Evolutionary conservation across 345 rosid genomes (phyloP).

Genomic region (Rhodamnia argentea): DNA sequence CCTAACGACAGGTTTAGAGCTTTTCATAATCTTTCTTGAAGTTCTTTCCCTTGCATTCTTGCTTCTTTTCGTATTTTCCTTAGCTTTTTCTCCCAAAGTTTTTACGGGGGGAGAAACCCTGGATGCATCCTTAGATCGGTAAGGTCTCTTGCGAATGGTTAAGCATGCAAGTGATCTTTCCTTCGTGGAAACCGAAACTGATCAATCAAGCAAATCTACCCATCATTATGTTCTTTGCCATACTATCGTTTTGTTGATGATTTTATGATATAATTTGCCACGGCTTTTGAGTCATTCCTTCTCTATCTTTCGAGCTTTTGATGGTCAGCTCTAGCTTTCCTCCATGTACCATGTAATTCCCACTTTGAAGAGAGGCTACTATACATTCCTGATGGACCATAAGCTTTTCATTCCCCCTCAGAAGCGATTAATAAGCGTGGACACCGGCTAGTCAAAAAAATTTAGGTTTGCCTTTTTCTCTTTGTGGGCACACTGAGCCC

Average conservation of each 20-base stretch:
- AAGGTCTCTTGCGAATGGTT: neutral
- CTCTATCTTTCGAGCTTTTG: neutral
- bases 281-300: neutral
- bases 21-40: neutral
- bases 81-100: neutral
- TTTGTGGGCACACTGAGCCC: too few relatives aligned
- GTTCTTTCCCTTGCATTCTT: neutral
- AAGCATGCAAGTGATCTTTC: neutral
- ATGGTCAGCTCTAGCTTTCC: neutral
- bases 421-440: neutral
- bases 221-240: neutral
- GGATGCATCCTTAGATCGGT: neutral
- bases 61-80: neutral
- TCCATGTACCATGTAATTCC: neutral
- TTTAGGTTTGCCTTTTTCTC: too few relatives aligned
- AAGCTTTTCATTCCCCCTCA: neutral
- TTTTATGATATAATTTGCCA: neutral
- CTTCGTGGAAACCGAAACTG: neutral
- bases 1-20: neutral
- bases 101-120: neutral
- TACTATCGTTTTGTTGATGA: neutral
- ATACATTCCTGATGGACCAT: neutral
- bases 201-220: neutral
- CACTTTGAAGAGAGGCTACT: neutral
- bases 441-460: too few relatives aligned